Conservation (phyloP, 108 stramenopile species). For the Fragilaria crotonensis region DNA sequence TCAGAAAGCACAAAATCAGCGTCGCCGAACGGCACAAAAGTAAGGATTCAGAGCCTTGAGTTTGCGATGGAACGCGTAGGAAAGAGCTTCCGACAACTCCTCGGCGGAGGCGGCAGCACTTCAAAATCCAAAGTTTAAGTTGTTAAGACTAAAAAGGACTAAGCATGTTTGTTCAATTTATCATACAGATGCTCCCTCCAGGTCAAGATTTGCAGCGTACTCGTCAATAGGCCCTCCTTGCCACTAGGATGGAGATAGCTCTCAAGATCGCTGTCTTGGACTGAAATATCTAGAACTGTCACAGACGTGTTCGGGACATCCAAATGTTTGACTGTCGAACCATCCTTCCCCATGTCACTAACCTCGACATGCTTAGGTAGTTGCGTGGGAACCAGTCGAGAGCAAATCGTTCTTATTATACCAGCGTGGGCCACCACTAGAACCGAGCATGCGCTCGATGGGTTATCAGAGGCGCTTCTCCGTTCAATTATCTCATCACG, state of each 20-base stretch:
- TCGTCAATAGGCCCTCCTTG: too few relatives aligned
- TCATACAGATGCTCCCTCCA: too few relatives aligned
- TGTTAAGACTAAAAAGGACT: too few relatives aligned
- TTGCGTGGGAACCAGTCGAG: slow-evolving; percentile 28
- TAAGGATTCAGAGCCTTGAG: neutral
- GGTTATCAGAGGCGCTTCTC: slow-evolving; percentile 1
- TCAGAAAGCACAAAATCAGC: neutral
- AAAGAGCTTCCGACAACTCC: neutral
- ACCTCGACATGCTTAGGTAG: slow-evolving; percentile 11
- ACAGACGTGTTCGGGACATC: slow-evolving; percentile 13
- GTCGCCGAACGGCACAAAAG: neutral
- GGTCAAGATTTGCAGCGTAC: too few relatives aligned
- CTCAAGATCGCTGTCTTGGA: too few relatives aligned
- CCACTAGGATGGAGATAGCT: too few relatives aligned
- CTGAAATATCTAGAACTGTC: slow-evolving; percentile 8
- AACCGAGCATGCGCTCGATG: slow-evolving; percentile 24
- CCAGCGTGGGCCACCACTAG: slow-evolving; percentile 51
- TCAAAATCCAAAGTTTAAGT: too few relatives aligned
- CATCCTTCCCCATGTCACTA: slow-evolving; percentile 5
- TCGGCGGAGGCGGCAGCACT: neutral
- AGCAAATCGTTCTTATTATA: slow-evolving; percentile 33
- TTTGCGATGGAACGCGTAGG: neutral
- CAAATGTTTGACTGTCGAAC: slow-evolving; percentile 2
- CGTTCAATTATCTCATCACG: slow-evolving; percentile 19
- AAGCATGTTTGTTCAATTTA: too few relatives aligned